Evolutionary conservation across 495 filamentous ascomycete genomes (phyloP), one percentile per base, ranked within the genome.

Genomic region (Delitschia confertaspora): DNA sequence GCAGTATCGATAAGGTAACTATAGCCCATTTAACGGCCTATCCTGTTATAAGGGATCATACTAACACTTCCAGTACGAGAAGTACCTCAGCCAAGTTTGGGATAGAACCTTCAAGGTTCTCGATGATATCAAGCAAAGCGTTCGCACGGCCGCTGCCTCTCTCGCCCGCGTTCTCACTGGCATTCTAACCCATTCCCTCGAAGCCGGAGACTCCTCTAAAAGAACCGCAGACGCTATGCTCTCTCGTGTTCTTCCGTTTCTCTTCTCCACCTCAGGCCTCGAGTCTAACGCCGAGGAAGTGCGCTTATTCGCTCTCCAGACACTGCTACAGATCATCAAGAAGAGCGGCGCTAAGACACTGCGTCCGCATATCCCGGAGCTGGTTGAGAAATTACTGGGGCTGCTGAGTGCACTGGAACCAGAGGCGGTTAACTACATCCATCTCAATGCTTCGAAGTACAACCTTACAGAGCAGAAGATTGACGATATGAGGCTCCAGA

Each of bases 71-170:
- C 36, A 50, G 59, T 95, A 93, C 56, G 79, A 88, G 49, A 73
- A 75, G 30, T 89, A 95, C 53, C 76, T 95, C 33, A 74, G 79
- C 41, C 73, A 86, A 25, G 89, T 95, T 44, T 94, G 88, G 79
- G 68, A 72, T 6, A 73, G 79, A 18, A 76, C 83, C 2, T 83
- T 95, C 63, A 89, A 83, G 52, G 82, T 86, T 4, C 61, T 95
- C 10, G 91, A 98, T 61, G 91, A 98, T 60, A 91, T 95, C 53
- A 98, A 98, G 62, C 81, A 80, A 18, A 85, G 83, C 6, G 91
- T 96, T 9, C 76, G 91, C 29, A 65, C 68, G 18, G 83, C 88
- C 0, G 91, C 91, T 13, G 65, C 85, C 33, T 78, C 80, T 33
- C 73, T 98, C 2, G 89, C 87, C 45, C 79, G 85, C 58, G 75